phyloP scores from a whole-genome alignment of 306 rosid species.

The Oxytropis ochrocephala region DNA sequence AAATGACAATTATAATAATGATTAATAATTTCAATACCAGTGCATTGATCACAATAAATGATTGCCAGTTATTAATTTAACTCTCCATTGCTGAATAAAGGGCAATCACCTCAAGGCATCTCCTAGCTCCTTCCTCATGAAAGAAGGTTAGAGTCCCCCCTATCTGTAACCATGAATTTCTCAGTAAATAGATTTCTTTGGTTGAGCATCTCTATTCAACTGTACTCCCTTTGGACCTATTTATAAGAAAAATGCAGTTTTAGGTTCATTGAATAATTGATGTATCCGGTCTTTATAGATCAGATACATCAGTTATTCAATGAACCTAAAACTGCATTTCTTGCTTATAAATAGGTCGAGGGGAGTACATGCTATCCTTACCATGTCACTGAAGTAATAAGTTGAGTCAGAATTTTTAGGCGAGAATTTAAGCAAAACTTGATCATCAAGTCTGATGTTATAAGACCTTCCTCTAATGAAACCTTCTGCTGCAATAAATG shows the following conservation, averaged over 20 bases:
- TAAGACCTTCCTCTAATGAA: constrained; percentile 92
- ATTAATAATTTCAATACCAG: constrained; percentile 7
- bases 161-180: constrained; percentile 47
- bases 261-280: no score
- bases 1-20: not conserved
- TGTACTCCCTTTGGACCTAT: no score
- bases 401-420: constrained; percentile 87
- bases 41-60: constrained; percentile 18
- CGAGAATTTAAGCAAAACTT: constrained; percentile 87
- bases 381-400: constrained; percentile 93
- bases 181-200: not conserved
- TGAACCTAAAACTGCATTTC: no score
- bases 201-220: constrained; percentile 13
- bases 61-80: not conserved
- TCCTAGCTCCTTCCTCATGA: constrained; percentile 79
- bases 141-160: constrained; percentile 97
- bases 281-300: no score
- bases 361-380: constrained; percentile 29
- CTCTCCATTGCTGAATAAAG: constrained; percentile 17
- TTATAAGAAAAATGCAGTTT: no score
- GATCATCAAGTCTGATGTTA: constrained; percentile 89
- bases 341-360: no score
- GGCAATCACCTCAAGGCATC: constrained; percentile 90
- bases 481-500: constrained; percentile 97
- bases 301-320: no score